Percentiles rank a stretch among this genome's conserved stretches.
These are phyloP conservation scores for Coemansia umbellata DNA, from an alignment of 192 early-diverging fungal genomes.

Conservation along the genomic window DNA sequence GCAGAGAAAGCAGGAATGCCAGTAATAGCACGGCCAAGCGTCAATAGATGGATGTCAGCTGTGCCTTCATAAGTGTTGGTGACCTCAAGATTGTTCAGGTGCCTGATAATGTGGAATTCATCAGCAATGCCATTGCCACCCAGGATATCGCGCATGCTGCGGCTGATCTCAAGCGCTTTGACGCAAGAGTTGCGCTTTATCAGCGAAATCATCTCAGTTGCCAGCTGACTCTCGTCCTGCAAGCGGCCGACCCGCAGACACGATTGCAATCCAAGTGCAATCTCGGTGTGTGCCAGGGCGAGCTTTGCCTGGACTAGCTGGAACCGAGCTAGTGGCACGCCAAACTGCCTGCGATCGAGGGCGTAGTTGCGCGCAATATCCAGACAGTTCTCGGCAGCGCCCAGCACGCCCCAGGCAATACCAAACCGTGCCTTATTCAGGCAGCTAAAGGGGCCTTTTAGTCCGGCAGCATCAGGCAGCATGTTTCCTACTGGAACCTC, in stretches of 20 bases:
- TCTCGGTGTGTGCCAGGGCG: slow-evolving; percentile 91
- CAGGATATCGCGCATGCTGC: slow-evolving; percentile 84
- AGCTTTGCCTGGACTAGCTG: slow-evolving; percentile 97
- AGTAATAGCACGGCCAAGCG: slow-evolving; percentile 92
- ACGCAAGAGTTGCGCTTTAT: slow-evolving; percentile 96
- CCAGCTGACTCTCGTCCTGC: slow-evolving; percentile 81
- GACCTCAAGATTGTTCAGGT: slow-evolving; percentile 87
- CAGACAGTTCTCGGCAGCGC: slow-evolving; percentile 92
- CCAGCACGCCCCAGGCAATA: slow-evolving; percentile 95
- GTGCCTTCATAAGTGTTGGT: slow-evolving; percentile 98
- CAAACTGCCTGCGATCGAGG: slow-evolving; percentile 88
- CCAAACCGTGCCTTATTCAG: slow-evolving; percentile 97
- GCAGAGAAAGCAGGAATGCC: slow-evolving; percentile 72
- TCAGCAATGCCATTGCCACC: slow-evolving; percentile 96
- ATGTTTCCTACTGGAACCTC: slow-evolving; percentile 87
- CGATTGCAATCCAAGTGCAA: slow-evolving; percentile 82
- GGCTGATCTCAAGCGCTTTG: slow-evolving; percentile 90
- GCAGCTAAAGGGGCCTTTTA: slow-evolving; percentile 96
- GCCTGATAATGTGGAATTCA: slow-evolving; percentile 96
- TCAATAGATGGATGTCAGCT: slow-evolving; percentile 91
- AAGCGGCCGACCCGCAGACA: slow-evolving; percentile 88
- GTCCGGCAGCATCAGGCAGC: slow-evolving; percentile 83
- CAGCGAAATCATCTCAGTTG: slow-evolving; percentile 93
- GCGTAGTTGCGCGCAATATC: slow-evolving; percentile 86
- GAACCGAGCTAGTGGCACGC: slow-evolving; percentile 83